Evolutionary conservation across 257 asterid genomes (phyloP).

Genomic region (Capsicum baccatum): DNA sequence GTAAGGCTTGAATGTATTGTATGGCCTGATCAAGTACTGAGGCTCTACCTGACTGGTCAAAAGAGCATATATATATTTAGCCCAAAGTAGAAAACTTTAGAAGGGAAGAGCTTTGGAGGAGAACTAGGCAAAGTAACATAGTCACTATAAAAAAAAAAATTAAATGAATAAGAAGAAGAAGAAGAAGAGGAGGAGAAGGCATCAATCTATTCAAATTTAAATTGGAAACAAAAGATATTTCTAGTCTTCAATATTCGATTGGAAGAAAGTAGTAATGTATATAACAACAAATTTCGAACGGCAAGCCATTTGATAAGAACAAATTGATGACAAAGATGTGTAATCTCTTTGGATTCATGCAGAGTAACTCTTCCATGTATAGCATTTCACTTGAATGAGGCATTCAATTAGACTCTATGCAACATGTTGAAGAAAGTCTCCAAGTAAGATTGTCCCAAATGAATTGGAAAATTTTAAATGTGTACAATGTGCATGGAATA

Average conservation of each 20-base stretch:
- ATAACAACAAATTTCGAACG: background rate
- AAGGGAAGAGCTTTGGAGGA: background rate
- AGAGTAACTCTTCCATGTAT: background rate
- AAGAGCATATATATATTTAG: background rate
- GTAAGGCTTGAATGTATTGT: conserved; percentile 19
- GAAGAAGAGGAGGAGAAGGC: no score
- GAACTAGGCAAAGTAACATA: background rate
- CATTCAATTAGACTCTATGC: background rate
- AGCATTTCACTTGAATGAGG: background rate
- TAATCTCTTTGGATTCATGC: background rate
- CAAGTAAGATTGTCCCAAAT: rapidly evolving
- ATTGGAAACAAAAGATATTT: background rate
- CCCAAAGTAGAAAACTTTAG: background rate
- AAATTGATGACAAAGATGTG: background rate
- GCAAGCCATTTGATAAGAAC: background rate
- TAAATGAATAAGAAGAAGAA: no score
- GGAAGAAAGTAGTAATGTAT: background rate
- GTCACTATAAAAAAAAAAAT: background rate
- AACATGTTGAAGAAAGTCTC: background rate
- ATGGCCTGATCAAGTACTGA: conserved; percentile 19
- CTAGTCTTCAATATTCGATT: background rate
- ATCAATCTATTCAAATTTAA: background rate
- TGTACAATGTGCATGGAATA: background rate
- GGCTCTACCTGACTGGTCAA: conserved; percentile 12
- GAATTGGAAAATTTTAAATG: background rate